Evolutionary conservation across 164 flowering plant genomes (phyloP), one percentile per base, ranked within the genome.

Genomic region (Taxillus chinensis): DNA sequence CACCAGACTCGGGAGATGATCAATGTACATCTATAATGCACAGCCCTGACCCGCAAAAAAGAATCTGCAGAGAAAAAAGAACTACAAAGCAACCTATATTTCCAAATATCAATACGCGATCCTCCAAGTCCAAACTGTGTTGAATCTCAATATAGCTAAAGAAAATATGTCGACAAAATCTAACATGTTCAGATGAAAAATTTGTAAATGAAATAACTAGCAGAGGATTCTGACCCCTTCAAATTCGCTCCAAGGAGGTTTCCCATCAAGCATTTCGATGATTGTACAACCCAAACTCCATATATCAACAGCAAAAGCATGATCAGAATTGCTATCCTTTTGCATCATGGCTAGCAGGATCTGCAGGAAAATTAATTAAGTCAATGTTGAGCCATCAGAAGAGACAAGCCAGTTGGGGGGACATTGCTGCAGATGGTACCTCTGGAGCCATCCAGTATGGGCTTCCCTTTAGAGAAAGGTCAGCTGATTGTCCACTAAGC

Each of bases 381-480:
- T 66, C 63, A 65, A 54, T 9, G 62, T 12, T n/a, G 15, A 41
- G 8, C 39, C 27, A 38, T 27, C 27, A 27, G 27, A 27, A 27
- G 27, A 27, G 27, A 27, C 27, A 27, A 27, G 27, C 2, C 10
- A 9, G 51, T 11, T 3, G 51, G 51, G 3, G 9, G 9, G 51
- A 11, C 12, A 14, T 39, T 17, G 48, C 8, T 48, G 27, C 45
- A 64, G 39, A 50, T 53, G 17, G 49, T 74, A 93, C 99, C 97
- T 93, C 99, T 42, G 99, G 99, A 67, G 99, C 97, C 97, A 93
- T 89, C 99, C 99, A 90, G 74, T 90, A 89, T 48, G 99, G 97
- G 69, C 95, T 90, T 60, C 99, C 99, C 85, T 81, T 90, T 60
- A 90, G 53, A 54, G 99, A 93, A 60, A 88, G 95, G 63, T 80